Conservation (phyloP, 768 basidiomycete species). For the Lyophyllum decastes region DNA sequence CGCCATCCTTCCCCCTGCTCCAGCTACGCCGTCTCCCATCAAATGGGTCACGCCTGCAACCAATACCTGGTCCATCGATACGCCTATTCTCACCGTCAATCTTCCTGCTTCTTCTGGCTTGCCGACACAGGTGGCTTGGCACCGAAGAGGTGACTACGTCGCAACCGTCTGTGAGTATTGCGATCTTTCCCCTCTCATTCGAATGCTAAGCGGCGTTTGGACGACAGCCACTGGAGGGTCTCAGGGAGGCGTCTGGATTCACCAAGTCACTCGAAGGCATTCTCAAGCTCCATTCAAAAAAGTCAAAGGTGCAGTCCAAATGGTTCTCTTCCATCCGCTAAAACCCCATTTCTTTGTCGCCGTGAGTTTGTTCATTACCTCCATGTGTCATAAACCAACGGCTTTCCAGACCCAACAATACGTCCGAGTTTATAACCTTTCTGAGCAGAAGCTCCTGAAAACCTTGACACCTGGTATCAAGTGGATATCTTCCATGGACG, state of each 20-base stretch:
- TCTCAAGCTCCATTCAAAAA: slow-evolving; percentile 99
- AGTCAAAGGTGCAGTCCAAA: slow-evolving; percentile 86
- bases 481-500: slow-evolving; percentile 98
- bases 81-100: slow-evolving; percentile 59
- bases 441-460: slow-evolving; percentile 90
- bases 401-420: slow-evolving; percentile 86
- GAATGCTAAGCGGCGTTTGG: slow-evolving; percentile 13
- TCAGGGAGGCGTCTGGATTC: slow-evolving; percentile 91
- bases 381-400: slow-evolving; percentile 13
- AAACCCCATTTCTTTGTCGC: slow-evolving; percentile 98
- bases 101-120: slow-evolving; percentile 68
- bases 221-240: slow-evolving; percentile 59
- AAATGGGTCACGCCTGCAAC: slow-evolving; percentile 66
- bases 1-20: slow-evolving; percentile 57
- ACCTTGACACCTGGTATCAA: slow-evolving; percentile 93
- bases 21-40: slow-evolving; percentile 59
- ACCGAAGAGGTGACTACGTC: slow-evolving; percentile 92
- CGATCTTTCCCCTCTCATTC: slow-evolving; percentile 4
- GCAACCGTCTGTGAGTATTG: slow-evolving; percentile 85
- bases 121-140: slow-evolving; percentile 87
- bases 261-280: slow-evolving; percentile 90
- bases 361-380: slow-evolving; percentile 47
- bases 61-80: slow-evolving; percentile 48
- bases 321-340: slow-evolving; percentile 91
- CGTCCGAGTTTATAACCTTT: slow-evolving; percentile 91